phyloP scores from a whole-genome alignment of 1,284 basidiomycete species.

The Tylopilus orsonianus region DNA sequence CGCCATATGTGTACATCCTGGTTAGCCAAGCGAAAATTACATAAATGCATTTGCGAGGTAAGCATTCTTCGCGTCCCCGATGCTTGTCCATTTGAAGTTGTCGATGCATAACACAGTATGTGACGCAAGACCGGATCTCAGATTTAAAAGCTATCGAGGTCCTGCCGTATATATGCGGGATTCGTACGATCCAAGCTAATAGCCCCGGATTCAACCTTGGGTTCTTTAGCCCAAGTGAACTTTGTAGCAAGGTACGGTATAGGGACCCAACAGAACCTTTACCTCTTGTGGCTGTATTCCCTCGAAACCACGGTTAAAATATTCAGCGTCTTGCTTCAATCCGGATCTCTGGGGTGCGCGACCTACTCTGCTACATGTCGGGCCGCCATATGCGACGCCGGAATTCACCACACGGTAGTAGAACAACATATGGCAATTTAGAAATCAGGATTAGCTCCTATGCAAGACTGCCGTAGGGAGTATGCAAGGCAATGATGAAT shows the following conservation, averaged over 20 bases:
- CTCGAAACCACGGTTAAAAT: constrained; percentile 6
- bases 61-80: not conserved
- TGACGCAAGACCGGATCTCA: not conserved
- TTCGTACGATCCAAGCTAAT: too few relatives aligned
- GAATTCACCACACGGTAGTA: not conserved
- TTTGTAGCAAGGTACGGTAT: not conserved
- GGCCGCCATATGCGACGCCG: constrained; percentile 1
- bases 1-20: constrained; percentile 4
- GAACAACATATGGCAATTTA: not conserved
- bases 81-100: not conserved
- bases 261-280: not conserved
- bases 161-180: constrained; percentile 7
- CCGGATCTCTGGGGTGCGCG: not conserved
- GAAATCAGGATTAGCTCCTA: not conserved
- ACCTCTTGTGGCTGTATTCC: not conserved
- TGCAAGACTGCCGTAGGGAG: not conserved
- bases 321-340: not conserved
- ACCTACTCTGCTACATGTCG: not conserved
- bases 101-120: not conserved
- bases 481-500: not conserved
- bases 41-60: not conserved
- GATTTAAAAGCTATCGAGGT: constrained; percentile 8
- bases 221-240: too few relatives aligned
- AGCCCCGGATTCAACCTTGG: too few relatives aligned
- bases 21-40: too few relatives aligned